Base-by-base conservation (phyloP, 176 grass and related monocot genomes). In the Cenchrus americanus region DNA sequence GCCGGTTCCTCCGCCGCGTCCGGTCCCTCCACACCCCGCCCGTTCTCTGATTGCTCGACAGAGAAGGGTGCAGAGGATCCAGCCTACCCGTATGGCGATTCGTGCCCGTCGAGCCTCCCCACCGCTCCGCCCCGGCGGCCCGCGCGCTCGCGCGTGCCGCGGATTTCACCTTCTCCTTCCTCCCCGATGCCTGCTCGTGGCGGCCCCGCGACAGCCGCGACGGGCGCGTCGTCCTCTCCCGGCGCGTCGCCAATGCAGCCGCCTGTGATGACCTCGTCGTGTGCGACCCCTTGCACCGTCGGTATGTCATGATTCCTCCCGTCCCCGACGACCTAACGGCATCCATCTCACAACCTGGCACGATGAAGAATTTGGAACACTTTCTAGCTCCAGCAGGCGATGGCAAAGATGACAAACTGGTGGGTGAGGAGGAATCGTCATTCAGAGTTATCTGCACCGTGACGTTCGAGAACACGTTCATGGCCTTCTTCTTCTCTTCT, bases 211-310 rank as follows among this genome's bases (percentile, higher is more conserved):
- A 72, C 68, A 27, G 17, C 59, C 68, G 77, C 37, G 84, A 65
- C 58, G 77, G 84, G 8, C 68, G 58, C 84, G 59, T 86, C 69
- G 67, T 80, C 59, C 69, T 86, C 59, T 76, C 71, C 34, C 34
- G 34, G 34, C 34, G 34, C 34, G 34, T 37, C 54, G 6, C 7
- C 18, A 15, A 37, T 40, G 65, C 19, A 9, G 4, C 23, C 44
- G 17, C 15, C 18, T 14, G 59, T 15, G 10, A 12, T 7, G 53
- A 71, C 2, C 12, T 79, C 64, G 54, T 42, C 7, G 83, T 85
- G 5, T 80, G 69, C 37, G 77, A 86, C 77, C 69, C 85, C 62
- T 30, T 75, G 22, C 30, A 21, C 34, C 49, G 37, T 23, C 60
- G 60, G 15, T 65, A 19, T 49, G 26, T 80, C 4, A 12, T 10